These are phyloP conservation scores for Citrus hindsii DNA, from an alignment of 345 rosid genomes.

Conservation along the genomic window DNA sequence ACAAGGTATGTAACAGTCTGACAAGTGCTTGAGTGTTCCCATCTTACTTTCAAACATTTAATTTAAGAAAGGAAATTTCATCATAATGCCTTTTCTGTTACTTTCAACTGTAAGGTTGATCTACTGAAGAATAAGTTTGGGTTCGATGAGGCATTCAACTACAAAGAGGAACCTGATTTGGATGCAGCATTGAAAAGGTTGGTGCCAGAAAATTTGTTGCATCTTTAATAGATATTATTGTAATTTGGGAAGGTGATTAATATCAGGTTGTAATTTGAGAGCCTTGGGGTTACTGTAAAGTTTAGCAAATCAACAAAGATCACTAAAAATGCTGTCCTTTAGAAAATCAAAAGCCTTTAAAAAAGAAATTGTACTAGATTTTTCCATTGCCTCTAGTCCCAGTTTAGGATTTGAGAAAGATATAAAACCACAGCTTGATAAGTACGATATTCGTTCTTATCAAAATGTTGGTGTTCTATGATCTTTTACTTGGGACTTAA, in stretches of 20 bases:
- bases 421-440: too few species aligned
- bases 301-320: neutral
- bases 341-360: neutral
- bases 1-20: constrained; percentile 11
- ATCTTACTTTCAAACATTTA: neutral
- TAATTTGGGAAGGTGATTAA: neutral
- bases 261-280: neutral
- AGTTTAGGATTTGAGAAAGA: too few species aligned
- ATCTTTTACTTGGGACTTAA: too few species aligned
- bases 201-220: neutral
- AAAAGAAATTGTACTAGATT: neutral
- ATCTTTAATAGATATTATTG: neutral
- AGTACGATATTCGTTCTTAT: too few species aligned
- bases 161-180: constrained; percentile 25
- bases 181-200: constrained; percentile 35
- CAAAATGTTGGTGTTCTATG: too few species aligned
- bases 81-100: neutral
- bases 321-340: neutral
- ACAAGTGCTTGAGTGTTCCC: too few species aligned
- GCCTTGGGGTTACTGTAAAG: neutral
- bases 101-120: constrained; percentile 19
- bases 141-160: constrained; percentile 40
- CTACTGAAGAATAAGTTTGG: constrained; percentile 29
- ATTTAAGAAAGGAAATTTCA: neutral
- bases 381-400: too few species aligned